Conservation (phyloP, 495 filamentous ascomycete genomes). For the Daldinia grandis region DNA sequence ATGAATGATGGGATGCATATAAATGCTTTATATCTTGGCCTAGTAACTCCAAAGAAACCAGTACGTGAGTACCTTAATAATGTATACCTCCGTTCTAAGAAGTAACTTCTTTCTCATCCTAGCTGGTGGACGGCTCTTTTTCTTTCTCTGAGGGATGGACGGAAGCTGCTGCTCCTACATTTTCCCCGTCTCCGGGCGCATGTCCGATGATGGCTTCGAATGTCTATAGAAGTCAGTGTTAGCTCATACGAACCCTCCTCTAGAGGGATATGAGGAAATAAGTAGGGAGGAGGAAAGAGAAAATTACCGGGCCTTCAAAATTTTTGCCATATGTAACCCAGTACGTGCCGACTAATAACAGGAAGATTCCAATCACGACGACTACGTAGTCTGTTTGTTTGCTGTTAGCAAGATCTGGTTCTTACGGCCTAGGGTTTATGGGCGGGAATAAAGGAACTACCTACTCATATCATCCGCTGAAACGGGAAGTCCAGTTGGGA, state of each 20-base stretch:
- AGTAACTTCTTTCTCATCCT: constrained; percentile 8
- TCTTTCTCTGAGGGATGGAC: not conserved
- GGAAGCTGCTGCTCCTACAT: not conserved
- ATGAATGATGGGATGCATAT: too few species aligned
- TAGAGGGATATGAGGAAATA: not conserved
- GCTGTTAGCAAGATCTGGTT: not conserved
- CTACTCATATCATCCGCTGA: constrained; percentile 46
- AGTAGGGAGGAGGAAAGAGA: not conserved
- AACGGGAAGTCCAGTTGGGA: constrained; percentile 44
- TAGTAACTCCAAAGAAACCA: constrained; percentile 1
- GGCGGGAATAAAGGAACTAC: not conserved
- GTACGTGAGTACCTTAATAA: not conserved
- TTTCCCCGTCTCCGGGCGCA: constrained; percentile 25
- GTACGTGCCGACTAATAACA: constrained; percentile 41
- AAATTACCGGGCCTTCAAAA: constrained; percentile 47
- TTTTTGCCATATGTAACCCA: constrained; percentile 42
- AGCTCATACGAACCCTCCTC: not conserved
- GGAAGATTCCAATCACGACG: constrained; percentile 49
- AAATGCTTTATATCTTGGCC: not conserved
- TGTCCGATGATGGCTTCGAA: constrained; percentile 39
- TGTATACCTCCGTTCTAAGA: not conserved
- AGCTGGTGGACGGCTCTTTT: not conserved
- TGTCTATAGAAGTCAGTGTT: constrained; percentile 10
- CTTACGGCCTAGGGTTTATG: not conserved
- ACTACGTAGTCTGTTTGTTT: constrained; percentile 44